These are phyloP conservation scores for Brachypodium distachyon DNA, from an alignment of 202 grass and related monocot genomes.

Conservation along the genomic window DNA sequence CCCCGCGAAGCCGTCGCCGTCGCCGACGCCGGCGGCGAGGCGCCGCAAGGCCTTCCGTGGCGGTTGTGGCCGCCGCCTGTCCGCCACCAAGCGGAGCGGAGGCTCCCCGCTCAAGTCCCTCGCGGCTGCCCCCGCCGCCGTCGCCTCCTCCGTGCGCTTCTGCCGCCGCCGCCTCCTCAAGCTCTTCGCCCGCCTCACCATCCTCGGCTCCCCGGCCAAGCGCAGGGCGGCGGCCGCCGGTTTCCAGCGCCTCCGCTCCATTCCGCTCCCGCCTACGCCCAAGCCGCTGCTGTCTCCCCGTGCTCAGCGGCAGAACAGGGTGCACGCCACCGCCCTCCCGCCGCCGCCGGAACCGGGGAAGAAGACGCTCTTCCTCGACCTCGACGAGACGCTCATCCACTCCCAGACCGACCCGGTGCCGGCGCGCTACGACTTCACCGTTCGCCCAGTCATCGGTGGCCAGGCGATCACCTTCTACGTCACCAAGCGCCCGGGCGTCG, in stretches of 20 bases:
- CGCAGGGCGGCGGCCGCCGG: slow-evolving; percentile 22
- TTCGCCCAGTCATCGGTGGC: slow-evolving; percentile 61
- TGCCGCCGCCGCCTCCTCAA: slow-evolving; percentile 79
- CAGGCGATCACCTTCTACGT: slow-evolving; percentile 84
- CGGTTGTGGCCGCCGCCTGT: neutral
- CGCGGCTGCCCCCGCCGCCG: slow-evolving; percentile 12
- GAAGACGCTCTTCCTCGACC: slow-evolving; percentile 64
- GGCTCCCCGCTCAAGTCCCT: slow-evolving; percentile 40
- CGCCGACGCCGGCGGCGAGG: neutral
- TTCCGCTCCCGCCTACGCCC: neutral
- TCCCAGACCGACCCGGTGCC: slow-evolving; percentile 56
- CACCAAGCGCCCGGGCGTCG: slow-evolving; percentile 74
- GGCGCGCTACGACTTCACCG: slow-evolving; percentile 62
- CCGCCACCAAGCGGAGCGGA: slow-evolving; percentile 1
- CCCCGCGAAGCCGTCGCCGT: slow-evolving; percentile 21
- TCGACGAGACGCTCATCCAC: slow-evolving; percentile 76
- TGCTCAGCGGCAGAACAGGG: neutral
- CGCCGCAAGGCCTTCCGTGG: neutral
- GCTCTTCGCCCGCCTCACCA: slow-evolving; percentile 66
- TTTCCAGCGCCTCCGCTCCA: slow-evolving; percentile 49
- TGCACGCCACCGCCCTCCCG: slow-evolving; percentile 12
- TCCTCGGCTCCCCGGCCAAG: slow-evolving; percentile 39
- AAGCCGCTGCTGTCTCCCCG: neutral
- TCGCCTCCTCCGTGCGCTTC: slow-evolving; percentile 32
- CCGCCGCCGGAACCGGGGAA: slow-evolving; percentile 12